Percentiles rank a stretch among this genome's conserved stretches.
phyloP scores from a whole-genome alignment of 768 basidiomycete genomes.

The Termitomyces sp. region DNA sequence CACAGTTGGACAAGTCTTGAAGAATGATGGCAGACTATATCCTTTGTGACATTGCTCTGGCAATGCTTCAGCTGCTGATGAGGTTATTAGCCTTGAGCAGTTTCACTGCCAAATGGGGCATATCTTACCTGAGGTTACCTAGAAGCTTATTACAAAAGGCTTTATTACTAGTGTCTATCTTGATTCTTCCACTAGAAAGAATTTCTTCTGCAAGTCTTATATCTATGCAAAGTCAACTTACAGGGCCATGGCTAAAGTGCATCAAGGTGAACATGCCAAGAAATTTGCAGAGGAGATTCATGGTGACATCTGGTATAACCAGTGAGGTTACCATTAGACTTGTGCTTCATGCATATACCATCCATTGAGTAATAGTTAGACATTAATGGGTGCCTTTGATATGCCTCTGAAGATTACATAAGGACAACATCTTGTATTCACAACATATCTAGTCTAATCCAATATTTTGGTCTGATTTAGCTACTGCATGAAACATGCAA shows the following conservation, averaged over 20 bases:
- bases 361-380: too few relatives aligned
- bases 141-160: constrained; percentile 19
- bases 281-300: too few relatives aligned
- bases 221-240: constrained; percentile 34
- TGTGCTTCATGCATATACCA: too few relatives aligned
- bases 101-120: constrained; percentile 30
- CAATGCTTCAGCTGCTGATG: background rate
- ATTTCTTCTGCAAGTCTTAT: constrained; percentile 35
- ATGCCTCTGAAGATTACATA: too few relatives aligned
- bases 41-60: too few relatives aligned
- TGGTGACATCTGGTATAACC: too few relatives aligned
- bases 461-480: too few relatives aligned
- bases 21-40: constrained; percentile 5
- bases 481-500: too few relatives aligned
- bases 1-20: constrained; percentile 17
- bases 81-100: constrained; percentile 17
- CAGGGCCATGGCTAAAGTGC: constrained; percentile 24
- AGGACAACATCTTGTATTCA: too few relatives aligned
- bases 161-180: constrained; percentile 24
- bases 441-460: too few relatives aligned
- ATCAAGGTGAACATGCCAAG: constrained; percentile 18
- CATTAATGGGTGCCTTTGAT: too few relatives aligned
- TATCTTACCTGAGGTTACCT: constrained; percentile 18
- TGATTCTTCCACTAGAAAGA: constrained; percentile 8
- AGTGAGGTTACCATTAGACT: too few relatives aligned